A percentile compares a stretch with the other conserved stretches of the same genome.
These are phyloP conservation scores for Vinca minor DNA, from an alignment of 257 asterid species.

Conservation along the genomic window DNA sequence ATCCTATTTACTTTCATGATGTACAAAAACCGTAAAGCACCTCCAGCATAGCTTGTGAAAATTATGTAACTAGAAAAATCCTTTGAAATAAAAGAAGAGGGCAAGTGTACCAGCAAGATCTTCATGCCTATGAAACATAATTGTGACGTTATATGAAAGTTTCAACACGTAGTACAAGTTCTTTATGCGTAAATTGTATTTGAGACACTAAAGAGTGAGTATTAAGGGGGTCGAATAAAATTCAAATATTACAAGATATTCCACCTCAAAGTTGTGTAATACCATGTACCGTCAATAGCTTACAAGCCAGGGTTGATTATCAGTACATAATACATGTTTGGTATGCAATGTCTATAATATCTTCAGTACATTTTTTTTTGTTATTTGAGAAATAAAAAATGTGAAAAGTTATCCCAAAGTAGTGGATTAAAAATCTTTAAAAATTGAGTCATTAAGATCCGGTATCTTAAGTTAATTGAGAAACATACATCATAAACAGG, in stretches of 20 bases:
- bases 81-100: not conserved
- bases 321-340: not conserved
- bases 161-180: not conserved
- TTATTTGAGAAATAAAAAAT: too few species aligned
- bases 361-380: too few species aligned
- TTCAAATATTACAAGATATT: not conserved
- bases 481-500: not conserved
- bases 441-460: not conserved
- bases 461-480: not conserved
- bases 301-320: not conserved
- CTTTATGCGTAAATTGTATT: not conserved
- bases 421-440: not conserved
- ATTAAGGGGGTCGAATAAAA: not conserved
- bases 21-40: not conserved
- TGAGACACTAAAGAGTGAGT: not conserved
- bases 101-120: not conserved
- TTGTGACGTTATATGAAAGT: not conserved
- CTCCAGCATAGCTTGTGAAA: not conserved
- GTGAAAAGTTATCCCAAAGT: too few species aligned
- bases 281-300: not conserved
- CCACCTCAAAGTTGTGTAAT: not conserved
- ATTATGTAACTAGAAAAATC: not conserved
- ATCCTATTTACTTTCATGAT: not conserved
- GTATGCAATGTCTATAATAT: not conserved
- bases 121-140: not conserved